These are phyloP conservation scores for Calonectria hawksworthii DNA, from an alignment of 2,329 filamentous ascomycete species.

Conservation along the genomic window DNA sequence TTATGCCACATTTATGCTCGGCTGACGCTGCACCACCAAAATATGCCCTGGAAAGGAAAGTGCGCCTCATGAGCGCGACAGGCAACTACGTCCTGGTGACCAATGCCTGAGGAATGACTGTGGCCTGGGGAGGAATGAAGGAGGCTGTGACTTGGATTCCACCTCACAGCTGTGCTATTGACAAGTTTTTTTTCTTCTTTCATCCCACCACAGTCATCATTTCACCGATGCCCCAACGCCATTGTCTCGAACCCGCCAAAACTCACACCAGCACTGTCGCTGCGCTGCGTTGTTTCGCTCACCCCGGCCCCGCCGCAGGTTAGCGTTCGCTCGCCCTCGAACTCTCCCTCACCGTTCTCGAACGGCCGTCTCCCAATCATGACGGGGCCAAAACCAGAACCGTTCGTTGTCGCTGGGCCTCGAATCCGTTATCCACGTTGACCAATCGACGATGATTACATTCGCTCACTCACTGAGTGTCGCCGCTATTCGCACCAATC, in stretches of 20 bases:
- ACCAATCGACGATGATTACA: neutral
- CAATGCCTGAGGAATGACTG: constrained; percentile 41
- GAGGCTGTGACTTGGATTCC: constrained; percentile 12
- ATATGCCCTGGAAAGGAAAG: constrained; percentile 43
- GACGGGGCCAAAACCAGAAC: neutral
- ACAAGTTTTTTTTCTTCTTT: constrained; percentile 5
- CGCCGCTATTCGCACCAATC: constrained; percentile 30
- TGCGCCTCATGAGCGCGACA: constrained; percentile 36
- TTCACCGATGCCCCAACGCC: neutral
- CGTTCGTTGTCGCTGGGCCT: constrained; percentile 9
- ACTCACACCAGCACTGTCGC: constrained; percentile 2
- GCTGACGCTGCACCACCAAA: constrained; percentile 14
- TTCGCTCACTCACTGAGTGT: neutral
- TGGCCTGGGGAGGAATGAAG: constrained; percentile 5
- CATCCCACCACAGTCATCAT: constrained; percentile 15
- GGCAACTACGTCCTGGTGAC: constrained; percentile 30
- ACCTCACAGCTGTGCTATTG: neutral
- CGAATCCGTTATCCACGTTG: constrained; percentile 25
- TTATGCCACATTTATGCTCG: neutral
- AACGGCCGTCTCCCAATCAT: constrained; percentile 3
- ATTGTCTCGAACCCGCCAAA: neutral
- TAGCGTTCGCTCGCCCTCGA: constrained; percentile 8
- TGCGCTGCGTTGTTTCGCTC: neutral
- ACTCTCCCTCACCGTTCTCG: constrained; percentile 11
- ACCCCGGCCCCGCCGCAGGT: neutral